These are phyloP conservation scores for Ogataea angusta DNA, from an alignment of 805 yeast genomes.

Conservation along the genomic window DNA sequence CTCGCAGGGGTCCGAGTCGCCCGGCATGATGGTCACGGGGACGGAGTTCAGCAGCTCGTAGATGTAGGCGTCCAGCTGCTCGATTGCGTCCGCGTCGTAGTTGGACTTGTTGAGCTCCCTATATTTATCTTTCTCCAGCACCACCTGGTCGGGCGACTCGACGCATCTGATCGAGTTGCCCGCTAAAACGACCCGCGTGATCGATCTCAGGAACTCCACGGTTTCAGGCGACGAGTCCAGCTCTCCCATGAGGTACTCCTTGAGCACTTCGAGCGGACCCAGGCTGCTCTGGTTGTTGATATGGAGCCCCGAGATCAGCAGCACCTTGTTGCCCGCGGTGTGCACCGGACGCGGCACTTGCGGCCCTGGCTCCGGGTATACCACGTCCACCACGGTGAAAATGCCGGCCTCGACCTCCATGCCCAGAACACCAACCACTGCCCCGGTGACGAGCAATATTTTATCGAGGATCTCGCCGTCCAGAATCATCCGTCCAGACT, in stretches of 20 bases:
- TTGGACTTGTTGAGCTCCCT: slow-evolving; percentile 54
- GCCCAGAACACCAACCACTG: slow-evolving; percentile 83
- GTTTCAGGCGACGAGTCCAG: slow-evolving; percentile 33
- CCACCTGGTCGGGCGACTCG: slow-evolving; percentile 23
- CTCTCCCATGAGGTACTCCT: slow-evolving; percentile 71
- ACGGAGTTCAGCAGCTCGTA: slow-evolving; percentile 53
- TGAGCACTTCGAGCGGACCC: slow-evolving; percentile 53
- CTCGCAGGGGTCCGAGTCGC: slow-evolving; percentile 82
- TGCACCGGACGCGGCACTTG: slow-evolving; percentile 40
- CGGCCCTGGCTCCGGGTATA: slow-evolving; percentile 63
- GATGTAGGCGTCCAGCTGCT: slow-evolving; percentile 58
- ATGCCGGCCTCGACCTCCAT: slow-evolving; percentile 80
- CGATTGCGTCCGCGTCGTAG: slow-evolving; percentile 46
- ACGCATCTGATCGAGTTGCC: slow-evolving; percentile 55
- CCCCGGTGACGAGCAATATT: slow-evolving; percentile 78
- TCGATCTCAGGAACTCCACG: slow-evolving; percentile 18
- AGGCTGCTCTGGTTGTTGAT: slow-evolving; percentile 43
- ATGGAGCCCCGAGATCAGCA: slow-evolving; percentile 74
- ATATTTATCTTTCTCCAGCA: slow-evolving; percentile 36
- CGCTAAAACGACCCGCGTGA: slow-evolving; percentile 58
- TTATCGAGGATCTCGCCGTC: slow-evolving; percentile 59
- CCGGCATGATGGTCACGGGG: slow-evolving; percentile 81
- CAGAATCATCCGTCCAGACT: slow-evolving; percentile 79
- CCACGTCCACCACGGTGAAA: slow-evolving; percentile 78
- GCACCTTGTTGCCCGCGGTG: slow-evolving; percentile 43